Conservation (phyloP, 108 stramenopile species). For the Chaetoceros muelleri region DNA sequence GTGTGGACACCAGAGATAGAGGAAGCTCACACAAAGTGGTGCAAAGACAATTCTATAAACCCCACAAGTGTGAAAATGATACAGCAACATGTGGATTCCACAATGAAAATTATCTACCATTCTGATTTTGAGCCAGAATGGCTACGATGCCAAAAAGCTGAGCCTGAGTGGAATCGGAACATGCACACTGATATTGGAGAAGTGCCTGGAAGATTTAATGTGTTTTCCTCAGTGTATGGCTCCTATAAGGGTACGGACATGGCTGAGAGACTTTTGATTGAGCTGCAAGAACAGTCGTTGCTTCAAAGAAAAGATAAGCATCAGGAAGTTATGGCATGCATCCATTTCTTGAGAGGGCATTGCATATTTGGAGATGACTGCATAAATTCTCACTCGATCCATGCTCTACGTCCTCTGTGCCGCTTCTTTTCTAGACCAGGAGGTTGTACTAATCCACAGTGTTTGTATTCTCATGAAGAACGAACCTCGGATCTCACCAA, state of each 20-base stretch:
- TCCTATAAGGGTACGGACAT: constrained; percentile 4
- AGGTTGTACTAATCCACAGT: constrained; percentile 18
- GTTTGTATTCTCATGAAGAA: constrained; percentile 19
- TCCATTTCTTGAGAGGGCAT: constrained; percentile 19
- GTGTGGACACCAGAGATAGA: constrained; percentile 33
- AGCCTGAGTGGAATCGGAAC: constrained; percentile 21
- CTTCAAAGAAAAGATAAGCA: constrained; percentile 7
- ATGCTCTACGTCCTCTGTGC: constrained; percentile 14
- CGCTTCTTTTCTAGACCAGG: constrained; percentile 10
- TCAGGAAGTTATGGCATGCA: constrained; percentile 12
- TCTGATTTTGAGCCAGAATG: constrained; percentile 32
- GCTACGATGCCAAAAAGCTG: constrained; percentile 25
- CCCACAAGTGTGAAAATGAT: constrained; percentile 30
- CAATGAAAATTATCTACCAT: constrained; percentile 26
- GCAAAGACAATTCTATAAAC: constrained; percentile 29
- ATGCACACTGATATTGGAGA: background rate
- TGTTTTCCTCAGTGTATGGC: constrained; percentile 19
- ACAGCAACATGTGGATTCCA: constrained; percentile 15
- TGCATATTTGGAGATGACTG: constrained; percentile 19
- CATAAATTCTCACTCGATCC: constrained; percentile 16
- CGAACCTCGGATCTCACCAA: too few relatives aligned
- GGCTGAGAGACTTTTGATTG: constrained; percentile 5
- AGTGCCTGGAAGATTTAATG: constrained; percentile 2
- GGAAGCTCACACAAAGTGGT: constrained; percentile 29
- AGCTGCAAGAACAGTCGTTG: constrained; percentile 10